Percentiles rank a stretch among this genome's conserved stretches.
Conservation (phyloP, 805 yeast genomes). For the Wickerhamiella bombiphila region DNA sequence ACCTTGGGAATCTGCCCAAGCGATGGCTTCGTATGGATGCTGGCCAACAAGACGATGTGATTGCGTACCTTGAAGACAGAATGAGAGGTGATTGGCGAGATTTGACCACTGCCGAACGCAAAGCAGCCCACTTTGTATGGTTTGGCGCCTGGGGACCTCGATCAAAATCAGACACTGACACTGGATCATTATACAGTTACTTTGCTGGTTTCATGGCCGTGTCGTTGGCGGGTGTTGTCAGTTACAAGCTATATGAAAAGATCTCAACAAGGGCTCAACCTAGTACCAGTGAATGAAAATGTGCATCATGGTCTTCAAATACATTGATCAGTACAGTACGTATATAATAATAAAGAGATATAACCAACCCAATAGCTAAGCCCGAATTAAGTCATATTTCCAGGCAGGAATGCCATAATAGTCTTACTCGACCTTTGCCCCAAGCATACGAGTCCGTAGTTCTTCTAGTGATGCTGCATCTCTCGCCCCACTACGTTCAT, state of each 20-base stretch:
- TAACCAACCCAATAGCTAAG: no score
- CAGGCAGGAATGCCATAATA: no score
- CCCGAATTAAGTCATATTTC: no score
- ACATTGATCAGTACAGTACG: no score
- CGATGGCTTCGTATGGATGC: slow-evolving; percentile 25
- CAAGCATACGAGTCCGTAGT: slow-evolving; percentile 10
- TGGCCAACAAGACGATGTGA: slow-evolving; percentile 26
- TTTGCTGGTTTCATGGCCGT: slow-evolving; percentile 16
- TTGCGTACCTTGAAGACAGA: slow-evolving; percentile 23
- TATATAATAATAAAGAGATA: no score
- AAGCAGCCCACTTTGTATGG: slow-evolving; percentile 23
- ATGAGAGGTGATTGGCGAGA: slow-evolving; percentile 25
- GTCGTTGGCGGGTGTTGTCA: slow-evolving; percentile 15
- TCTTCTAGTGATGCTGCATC: slow-evolving; percentile 19
- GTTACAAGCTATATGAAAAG: slow-evolving; percentile 13
- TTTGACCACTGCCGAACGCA: slow-evolving; percentile 21
- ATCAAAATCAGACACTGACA: slow-evolving; percentile 10
- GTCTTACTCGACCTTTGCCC: background rate
- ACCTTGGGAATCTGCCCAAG: slow-evolving; percentile 17
- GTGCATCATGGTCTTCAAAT: no score
- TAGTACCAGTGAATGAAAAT: background rate
- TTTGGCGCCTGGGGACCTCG: slow-evolving; percentile 27
- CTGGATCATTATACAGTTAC: slow-evolving; percentile 16
- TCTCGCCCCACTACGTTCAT: slow-evolving; percentile 44
- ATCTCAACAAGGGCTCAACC: no score